Percentiles rank a stretch among this genome's conserved stretches.
Conservation (phyloP, 768 basidiomycete species). For the Boletellus emodensis region DNA sequence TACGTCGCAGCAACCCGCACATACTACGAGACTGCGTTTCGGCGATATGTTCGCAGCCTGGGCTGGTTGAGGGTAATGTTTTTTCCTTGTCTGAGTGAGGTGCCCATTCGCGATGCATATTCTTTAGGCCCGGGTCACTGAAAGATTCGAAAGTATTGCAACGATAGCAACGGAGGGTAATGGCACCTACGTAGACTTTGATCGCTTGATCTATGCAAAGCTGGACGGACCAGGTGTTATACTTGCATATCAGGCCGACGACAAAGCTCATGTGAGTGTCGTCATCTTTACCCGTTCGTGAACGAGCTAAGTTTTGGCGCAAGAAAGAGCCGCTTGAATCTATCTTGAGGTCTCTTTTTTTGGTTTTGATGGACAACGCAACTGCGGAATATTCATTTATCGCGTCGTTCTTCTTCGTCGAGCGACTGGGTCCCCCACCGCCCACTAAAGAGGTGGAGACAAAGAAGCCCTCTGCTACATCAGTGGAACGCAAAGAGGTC, state of each 20-base stretch:
- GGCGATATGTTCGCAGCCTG: constrained; percentile 82
- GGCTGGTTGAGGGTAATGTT: constrained; percentile 66
- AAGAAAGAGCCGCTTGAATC: constrained; percentile 85
- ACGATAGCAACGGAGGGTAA: constrained; percentile 41
- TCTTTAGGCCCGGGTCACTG: constrained; percentile 57
- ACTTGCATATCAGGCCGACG: constrained; percentile 84
- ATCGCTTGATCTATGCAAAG: constrained; percentile 61
- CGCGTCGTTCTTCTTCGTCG: constrained; percentile 69
- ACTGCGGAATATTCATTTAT: constrained; percentile 90
- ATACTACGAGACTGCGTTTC: constrained; percentile 94
- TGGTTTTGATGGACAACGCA: constrained; percentile 94
- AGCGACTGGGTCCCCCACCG: constrained; percentile 21
- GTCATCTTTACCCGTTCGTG: not conserved
- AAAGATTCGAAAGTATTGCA: constrained; percentile 67
- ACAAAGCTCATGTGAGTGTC: constrained; percentile 77
- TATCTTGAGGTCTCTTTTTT: constrained; percentile 74
- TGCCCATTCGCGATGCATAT: not conserved
- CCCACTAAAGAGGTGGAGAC: constrained; percentile 35
- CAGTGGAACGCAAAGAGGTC: constrained; percentile 39
- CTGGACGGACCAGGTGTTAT: constrained; percentile 80
- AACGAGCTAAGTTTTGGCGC: constrained; percentile 10
- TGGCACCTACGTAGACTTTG: constrained; percentile 40
- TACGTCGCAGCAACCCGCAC: constrained; percentile 80
- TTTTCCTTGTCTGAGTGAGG: not conserved
- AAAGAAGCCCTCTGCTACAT: constrained; percentile 30